Evolutionary conservation across 2,329 filamentous ascomycete species (phyloP).

Genomic region (Colletotrichum sp.): DNA sequence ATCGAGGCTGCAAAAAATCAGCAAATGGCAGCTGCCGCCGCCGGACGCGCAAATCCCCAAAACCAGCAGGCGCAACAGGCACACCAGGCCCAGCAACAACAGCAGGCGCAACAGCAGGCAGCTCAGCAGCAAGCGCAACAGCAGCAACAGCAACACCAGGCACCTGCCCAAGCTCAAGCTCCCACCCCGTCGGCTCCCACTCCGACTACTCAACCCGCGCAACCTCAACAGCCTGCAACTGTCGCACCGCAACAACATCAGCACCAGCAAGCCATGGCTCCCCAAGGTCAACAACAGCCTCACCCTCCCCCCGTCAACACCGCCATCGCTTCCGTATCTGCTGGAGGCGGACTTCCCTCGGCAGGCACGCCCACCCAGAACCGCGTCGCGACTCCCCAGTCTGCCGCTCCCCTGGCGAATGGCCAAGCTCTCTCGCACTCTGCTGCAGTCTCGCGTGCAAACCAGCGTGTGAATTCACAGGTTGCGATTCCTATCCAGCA

Average conservation of each 20-base stretch:
- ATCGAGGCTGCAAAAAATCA: constrained; percentile 52
- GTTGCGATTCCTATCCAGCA: constrained; percentile 35
- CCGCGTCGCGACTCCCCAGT: constrained; percentile 55
- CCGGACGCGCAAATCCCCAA: neutral
- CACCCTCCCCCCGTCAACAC: constrained; percentile 53
- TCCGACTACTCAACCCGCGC: constrained; percentile 2
- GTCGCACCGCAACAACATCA: neutral
- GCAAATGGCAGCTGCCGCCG: constrained; percentile 33
- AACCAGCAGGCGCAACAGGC: constrained; percentile 28
- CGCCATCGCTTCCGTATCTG: constrained; percentile 40
- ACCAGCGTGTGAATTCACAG: constrained; percentile 37
- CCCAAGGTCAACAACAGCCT: neutral
- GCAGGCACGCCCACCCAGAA: constrained; percentile 54
- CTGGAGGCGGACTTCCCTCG: constrained; percentile 38
- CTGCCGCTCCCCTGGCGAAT: constrained; percentile 38
- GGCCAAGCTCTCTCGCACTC: constrained; percentile 51
- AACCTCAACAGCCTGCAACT: constrained; percentile 1
- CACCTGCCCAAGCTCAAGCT: constrained; percentile 22
- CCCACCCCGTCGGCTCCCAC: constrained; percentile 2
- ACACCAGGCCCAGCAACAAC: constrained; percentile 3
- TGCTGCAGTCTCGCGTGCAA: constrained; percentile 54
- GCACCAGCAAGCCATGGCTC: neutral
- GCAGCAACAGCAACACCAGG: constrained; percentile 24
- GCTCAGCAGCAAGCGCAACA: constrained; percentile 21
- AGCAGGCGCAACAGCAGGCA: constrained; percentile 14